Evolutionary conservation across 2,329 filamentous ascomycete genomes (phyloP).

Genomic region (Colletotrichum sublineola): DNA sequence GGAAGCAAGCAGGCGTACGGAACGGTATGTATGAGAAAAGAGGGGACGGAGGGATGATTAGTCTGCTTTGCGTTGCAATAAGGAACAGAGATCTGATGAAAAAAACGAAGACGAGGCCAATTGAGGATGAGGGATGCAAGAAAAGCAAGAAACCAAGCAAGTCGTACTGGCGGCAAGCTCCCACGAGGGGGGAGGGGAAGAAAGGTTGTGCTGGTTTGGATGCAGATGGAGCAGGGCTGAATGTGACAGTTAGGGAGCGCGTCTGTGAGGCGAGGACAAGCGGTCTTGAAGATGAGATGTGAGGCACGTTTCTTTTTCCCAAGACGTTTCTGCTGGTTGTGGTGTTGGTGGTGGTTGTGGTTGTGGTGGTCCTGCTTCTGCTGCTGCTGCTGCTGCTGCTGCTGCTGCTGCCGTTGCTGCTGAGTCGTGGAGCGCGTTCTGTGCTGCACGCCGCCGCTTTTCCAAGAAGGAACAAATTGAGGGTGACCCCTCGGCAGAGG

Average conservation of each 20-base stretch:
- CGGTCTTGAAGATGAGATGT: slow-evolving; percentile 41
- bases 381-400: too few species aligned
- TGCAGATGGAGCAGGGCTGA: slow-evolving; percentile 40
- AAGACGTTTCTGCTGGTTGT: slow-evolving; percentile 28
- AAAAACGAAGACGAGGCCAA: slow-evolving; percentile 6
- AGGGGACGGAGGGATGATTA: slow-evolving; percentile 2
- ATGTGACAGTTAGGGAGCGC: slow-evolving; percentile 32
- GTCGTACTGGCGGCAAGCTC: slow-evolving; percentile 10
- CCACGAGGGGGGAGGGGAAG: slow-evolving; percentile 11
- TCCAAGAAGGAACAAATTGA: slow-evolving; percentile 28
- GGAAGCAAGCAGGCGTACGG: slow-evolving; percentile 3
- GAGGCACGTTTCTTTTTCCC: slow-evolving; percentile 40
- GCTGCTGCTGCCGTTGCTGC: neutral
- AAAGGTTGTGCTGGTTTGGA: slow-evolving; percentile 31
- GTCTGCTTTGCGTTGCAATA: slow-evolving; percentile 38
- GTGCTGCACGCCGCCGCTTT: slow-evolving; percentile 3
- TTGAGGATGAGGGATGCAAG: neutral
- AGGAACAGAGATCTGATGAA: slow-evolving; percentile 38
- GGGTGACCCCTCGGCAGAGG: neutral
- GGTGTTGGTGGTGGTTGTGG: too few species aligned
- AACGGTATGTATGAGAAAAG: slow-evolving; percentile 8
- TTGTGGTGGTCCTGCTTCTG: too few species aligned
- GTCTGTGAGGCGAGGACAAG: slow-evolving; percentile 40
- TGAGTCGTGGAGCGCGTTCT: neutral
- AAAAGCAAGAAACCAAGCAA: neutral